These are phyloP conservation scores for Tylopilus rubrobrunneus DNA, from an alignment of 768 basidiomycete genomes.

Conservation along the genomic window DNA sequence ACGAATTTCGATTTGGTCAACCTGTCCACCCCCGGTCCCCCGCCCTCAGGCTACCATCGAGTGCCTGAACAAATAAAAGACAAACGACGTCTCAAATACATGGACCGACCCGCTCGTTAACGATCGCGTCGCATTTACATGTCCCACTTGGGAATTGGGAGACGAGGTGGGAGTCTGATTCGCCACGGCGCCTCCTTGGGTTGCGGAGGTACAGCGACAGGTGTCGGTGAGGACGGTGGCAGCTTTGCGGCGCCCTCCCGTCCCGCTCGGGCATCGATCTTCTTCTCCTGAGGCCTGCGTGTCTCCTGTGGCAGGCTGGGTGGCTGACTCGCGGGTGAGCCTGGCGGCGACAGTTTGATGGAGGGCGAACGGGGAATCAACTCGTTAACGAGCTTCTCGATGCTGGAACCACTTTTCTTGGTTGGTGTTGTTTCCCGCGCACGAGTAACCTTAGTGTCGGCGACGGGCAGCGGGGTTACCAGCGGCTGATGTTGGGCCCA, in stretches of 20 bases:
- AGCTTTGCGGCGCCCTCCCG: neutral
- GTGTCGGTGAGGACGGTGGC: neutral
- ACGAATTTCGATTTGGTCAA: too few relatives aligned
- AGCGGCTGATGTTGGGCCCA: constrained; percentile 18
- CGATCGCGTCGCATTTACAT: neutral
- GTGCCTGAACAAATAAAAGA: too few relatives aligned
- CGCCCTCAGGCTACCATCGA: too few relatives aligned
- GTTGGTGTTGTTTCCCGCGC: neutral
- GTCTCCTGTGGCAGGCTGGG: constrained; percentile 1
- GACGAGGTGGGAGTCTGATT: constrained; percentile 27
- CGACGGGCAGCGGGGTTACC: neutral
- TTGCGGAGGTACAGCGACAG: neutral
- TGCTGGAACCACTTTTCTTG: constrained; percentile 3
- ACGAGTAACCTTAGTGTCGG: neutral
- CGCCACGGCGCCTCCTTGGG: constrained; percentile 17
- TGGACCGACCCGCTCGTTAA: too few relatives aligned
- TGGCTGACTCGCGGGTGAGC: constrained; percentile 6
- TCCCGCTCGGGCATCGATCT: neutral
- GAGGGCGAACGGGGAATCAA: constrained; percentile 16
- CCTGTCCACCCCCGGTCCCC: too few relatives aligned
- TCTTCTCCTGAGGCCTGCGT: neutral
- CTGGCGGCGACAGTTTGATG: constrained; percentile 17
- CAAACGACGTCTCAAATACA: too few relatives aligned
- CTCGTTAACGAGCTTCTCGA: constrained; percentile 14
- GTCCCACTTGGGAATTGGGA: constrained; percentile 32